Evolutionary conservation across 345 rosid species (phyloP), one percentile per base, ranked within the genome.

Genomic region (Rhodamnia rubescens): DNA sequence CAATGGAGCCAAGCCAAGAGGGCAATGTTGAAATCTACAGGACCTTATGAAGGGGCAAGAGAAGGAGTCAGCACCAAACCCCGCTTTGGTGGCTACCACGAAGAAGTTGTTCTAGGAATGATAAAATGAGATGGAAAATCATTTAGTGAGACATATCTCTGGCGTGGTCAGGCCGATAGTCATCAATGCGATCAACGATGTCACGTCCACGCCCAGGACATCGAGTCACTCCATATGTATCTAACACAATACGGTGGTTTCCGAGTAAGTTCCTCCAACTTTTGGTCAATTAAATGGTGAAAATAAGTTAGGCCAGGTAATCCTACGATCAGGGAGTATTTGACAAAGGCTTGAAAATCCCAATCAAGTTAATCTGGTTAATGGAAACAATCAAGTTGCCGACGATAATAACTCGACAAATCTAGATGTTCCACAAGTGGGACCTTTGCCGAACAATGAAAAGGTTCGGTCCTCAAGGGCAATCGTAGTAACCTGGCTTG

Each of bases 181-280:
- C 0, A 0, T 58, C 8, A 58, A 58, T n/a, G 36, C 1, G 2
- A n/a, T 58, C 32, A n/a, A 5, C 3, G 7, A 2, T 12, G 18
- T 58, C 69, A 58, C n/a, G 0, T n/a, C 0, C 1, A 58, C n/a
- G 64, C 15, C n/a, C 1, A 0, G 0, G 69, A 6, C 32, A 58
- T 58, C 0, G 2, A 58, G n/a, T n/a, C 7, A 12, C 7, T 58
- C 36, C 36, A 58, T n/a, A 12, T 4, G 1, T 7, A 58, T 58
- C 69, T 7, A n/a, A n/a, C 32, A 11, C 3, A 12, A n/a, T n/a
- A n/a, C 2, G 32, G 3, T 0, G 7, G 16, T 58, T 58, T 58
- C 32, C 0, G 0, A 1, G 8, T 12, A 58, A n/a, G 32, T n/a
- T n/a, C 64, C n/a, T 0, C 6, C 13, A 24, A 56, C 61, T 24